Evolutionary conservation across 768 basidiomycete species (phyloP).

Genomic region (Antrodiella citrinella): DNA sequence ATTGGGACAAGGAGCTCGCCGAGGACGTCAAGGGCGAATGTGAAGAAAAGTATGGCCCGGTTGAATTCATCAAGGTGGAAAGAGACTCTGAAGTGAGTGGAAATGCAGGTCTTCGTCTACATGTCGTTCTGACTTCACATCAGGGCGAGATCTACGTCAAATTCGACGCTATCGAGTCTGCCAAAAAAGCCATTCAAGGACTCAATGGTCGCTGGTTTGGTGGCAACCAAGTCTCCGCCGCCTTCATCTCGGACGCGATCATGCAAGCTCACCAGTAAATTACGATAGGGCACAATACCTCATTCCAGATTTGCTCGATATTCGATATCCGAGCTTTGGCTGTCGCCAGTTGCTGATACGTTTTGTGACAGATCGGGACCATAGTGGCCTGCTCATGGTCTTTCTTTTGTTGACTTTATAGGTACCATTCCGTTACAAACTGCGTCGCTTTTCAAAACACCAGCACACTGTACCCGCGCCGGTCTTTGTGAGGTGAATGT

Average conservation of each 20-base stretch:
- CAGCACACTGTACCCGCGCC: not conserved
- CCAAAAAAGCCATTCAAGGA: conserved; percentile 79
- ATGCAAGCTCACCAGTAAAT: conserved; percentile 82
- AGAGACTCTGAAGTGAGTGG: conserved; percentile 83
- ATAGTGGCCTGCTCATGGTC: conserved; percentile 9
- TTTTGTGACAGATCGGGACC: no score
- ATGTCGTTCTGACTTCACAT: not conserved
- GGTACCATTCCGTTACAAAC: not conserved
- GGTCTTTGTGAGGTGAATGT: conserved; percentile 16
- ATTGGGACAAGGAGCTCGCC: conserved; percentile 95
- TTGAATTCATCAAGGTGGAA: conserved; percentile 85
- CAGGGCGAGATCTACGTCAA: conserved; percentile 98
- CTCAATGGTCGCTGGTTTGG: conserved; percentile 98
- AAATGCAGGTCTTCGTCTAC: not conserved
- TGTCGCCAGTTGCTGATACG: conserved; percentile 1
- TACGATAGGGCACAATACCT: no score
- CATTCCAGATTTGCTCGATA: no score
- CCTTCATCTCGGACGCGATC: conserved; percentile 88
- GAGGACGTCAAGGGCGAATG: conserved; percentile 96
- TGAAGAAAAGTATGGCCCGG: conserved; percentile 82
- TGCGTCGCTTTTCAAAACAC: not conserved
- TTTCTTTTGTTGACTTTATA: not conserved
- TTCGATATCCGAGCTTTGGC: no score
- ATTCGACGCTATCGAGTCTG: conserved; percentile 71
- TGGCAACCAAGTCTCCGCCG: conserved; percentile 79